phyloP scores from a whole-genome alignment of 1,284 basidiomycete genomes.

The Boletus smithii region DNA sequence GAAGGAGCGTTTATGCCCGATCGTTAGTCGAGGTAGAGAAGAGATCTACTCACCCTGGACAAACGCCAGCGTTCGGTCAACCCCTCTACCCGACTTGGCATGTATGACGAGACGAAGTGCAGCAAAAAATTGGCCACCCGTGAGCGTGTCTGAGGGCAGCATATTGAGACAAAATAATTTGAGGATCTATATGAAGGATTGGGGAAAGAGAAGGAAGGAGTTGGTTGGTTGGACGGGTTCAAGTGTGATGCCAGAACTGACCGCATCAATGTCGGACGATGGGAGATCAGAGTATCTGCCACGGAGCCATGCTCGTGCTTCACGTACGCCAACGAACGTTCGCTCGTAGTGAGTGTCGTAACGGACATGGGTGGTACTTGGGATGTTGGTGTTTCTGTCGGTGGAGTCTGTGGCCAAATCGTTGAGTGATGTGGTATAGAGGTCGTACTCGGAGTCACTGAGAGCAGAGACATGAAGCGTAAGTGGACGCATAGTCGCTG shows the following conservation, averaged over 20 bases:
- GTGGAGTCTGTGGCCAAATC: constrained; percentile 48
- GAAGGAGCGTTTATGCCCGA: background rate
- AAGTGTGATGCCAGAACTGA: constrained; percentile 27
- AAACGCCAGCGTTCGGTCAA: constrained; percentile 63
- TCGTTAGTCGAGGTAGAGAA: background rate
- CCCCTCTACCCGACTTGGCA: constrained; percentile 52
- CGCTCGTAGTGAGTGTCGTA: constrained; percentile 52
- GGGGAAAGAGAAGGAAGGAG: background rate
- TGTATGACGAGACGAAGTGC: constrained; percentile 63
- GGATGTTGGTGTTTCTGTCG: background rate
- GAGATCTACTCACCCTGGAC: constrained; percentile 60
- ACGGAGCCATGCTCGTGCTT: constrained; percentile 69
- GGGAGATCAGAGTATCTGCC: constrained; percentile 59
- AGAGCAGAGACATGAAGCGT: constrained; percentile 70
- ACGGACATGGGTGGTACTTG: constrained; percentile 10
- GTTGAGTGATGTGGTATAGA: constrained; percentile 57
- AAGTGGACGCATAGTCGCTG: constrained; percentile 48
- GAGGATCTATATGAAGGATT: constrained; percentile 49
- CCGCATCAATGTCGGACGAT: constrained; percentile 56
- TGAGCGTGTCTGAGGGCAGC: constrained; percentile 48
- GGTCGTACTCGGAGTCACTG: constrained; percentile 62
- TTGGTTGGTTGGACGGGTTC: background rate
- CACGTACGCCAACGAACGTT: constrained; percentile 53
- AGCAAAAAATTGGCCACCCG: constrained; percentile 73
- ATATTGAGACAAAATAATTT: constrained; percentile 57